Evolutionary conservation across 257 asterid genomes (phyloP).

Genomic region (Jasminum sambac): DNA sequence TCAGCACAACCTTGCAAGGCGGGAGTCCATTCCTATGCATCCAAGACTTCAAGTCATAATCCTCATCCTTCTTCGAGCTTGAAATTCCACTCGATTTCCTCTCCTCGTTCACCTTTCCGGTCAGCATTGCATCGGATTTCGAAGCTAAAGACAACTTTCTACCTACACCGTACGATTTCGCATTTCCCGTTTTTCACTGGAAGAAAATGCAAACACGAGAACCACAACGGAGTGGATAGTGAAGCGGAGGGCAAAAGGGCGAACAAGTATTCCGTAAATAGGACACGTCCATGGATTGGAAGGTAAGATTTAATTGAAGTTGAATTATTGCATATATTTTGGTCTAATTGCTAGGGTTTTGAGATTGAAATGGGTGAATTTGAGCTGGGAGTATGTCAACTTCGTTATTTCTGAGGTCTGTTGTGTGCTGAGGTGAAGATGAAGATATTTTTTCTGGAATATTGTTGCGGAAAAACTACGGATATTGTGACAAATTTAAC

Average conservation of each 20-base stretch:
- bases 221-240: conserved; percentile 33
- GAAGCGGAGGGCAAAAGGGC: conserved; percentile 46
- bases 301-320: conserved; percentile 1
- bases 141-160: conserved; percentile 48
- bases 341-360: neutral
- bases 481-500: too few relatives aligned
- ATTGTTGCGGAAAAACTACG: neutral
- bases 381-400: neutral
- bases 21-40: conserved; percentile 93
- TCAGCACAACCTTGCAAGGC: conserved; percentile 73
- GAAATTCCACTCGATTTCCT: conserved; percentile 44
- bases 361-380: neutral
- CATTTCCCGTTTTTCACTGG: conserved; percentile 25
- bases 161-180: conserved; percentile 26
- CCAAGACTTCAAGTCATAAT: conserved; percentile 73
- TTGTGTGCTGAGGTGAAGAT: neutral
- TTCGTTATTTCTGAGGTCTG: neutral
- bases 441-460: neutral
- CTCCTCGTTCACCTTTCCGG: conserved; percentile 28
- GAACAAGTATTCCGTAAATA: conserved; percentile 44
- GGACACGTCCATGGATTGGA: conserved; percentile 51
- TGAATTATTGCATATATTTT: conserved; percentile 24
- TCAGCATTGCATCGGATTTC: conserved; percentile 58
- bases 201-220: conserved; percentile 37
- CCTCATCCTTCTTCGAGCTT: conserved; percentile 40